Evolutionary conservation across 2,329 filamentous ascomycete species (phyloP), one percentile per base, ranked within the genome.

Genomic region (Elsinoe perseae): DNA sequence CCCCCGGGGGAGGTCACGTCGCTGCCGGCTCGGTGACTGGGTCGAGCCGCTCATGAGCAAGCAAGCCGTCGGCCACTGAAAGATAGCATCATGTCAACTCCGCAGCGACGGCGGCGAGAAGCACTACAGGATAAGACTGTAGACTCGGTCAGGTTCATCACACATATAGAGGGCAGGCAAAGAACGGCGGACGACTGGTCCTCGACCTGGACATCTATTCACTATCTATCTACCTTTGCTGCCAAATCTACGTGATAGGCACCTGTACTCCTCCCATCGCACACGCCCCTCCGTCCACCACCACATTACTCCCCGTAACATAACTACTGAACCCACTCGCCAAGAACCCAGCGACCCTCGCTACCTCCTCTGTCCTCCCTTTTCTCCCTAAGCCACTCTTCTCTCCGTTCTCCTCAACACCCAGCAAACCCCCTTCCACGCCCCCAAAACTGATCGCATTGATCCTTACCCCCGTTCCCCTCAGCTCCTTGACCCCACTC

Each of bases 291-390:
- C 80, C 82, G 69, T 84, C 81, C 12, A 84, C 80, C 12, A 83
- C 75, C 62, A 84, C 67, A 64, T 84, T 84, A 1, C 79, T 73
- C 1, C 82, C 82, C 0, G 79, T 84, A 42, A 84, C 74, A 67
- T 84, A 84, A 56, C 75, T 79, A 59, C 78, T 81, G 66, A 85
- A 84, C 0, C 80, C 80, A 66, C 76, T 80, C 2, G 81, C 80
- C 60, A 85, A 69, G 64, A 85, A 85, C 0, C 82, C 81, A 0
- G 78, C 81, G 2, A 83, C 80, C 32, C 79, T 69, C 1, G 75
- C 82, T 8, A 85, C 79, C 64, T 84, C 81, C 52, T 77, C 75
- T 0, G 81, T 79, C 16, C 75, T 64, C 0, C 81, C 82, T 7
- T 79, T 73, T 57, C 81, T 73, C 66, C 83, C 82, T 16, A 84